Percentiles rank a stretch among this genome's conserved stretches.
Conservation (phyloP, 768 basidiomycete genomes). For the Tephrocybe sp. region DNA sequence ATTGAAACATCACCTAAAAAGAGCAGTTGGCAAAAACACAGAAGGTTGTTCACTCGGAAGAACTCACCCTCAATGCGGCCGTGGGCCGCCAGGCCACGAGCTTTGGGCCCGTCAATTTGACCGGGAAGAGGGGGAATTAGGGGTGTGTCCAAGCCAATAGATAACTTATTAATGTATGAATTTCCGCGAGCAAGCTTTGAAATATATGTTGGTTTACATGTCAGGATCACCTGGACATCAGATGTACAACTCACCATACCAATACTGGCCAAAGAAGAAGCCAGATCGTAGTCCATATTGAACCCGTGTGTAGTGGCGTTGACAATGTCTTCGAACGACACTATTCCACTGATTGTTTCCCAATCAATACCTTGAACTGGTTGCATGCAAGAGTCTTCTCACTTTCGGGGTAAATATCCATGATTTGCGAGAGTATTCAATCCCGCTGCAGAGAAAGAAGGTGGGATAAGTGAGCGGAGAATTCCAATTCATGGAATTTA, state of each 20-base stretch:
- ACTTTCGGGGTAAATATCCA: constrained; percentile 17
- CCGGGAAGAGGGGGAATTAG: constrained; percentile 13
- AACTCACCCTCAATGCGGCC: constrained; percentile 13
- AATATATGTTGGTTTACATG: not conserved
- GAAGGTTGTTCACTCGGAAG: too few relatives aligned
- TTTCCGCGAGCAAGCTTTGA: constrained; percentile 13
- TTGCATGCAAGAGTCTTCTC: not conserved
- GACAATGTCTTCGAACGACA: constrained; percentile 14
- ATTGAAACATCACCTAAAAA: constrained; percentile 12
- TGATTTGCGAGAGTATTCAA: constrained; percentile 16
- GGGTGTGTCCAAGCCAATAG: constrained; percentile 10
- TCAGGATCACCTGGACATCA: not conserved
- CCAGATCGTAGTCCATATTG: constrained; percentile 16
- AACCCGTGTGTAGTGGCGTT: constrained; percentile 7
- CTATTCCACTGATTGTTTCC: constrained; percentile 8
- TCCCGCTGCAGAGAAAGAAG: constrained; percentile 7
- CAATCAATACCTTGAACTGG: not conserved
- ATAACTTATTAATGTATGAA: constrained; percentile 10
- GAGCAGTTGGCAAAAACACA: too few relatives aligned
- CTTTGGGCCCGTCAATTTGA: constrained; percentile 8
- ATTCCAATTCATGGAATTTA: not conserved
- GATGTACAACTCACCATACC: constrained; percentile 7
- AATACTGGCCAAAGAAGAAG: constrained; percentile 10
- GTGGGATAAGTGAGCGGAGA: too few relatives aligned
- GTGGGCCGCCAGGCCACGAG: constrained; percentile 14